Evolutionary conservation across 2,329 filamentous ascomycete species (phyloP), one percentile per base, ranked within the genome.

Genomic region (Alternaria brassicae): DNA sequence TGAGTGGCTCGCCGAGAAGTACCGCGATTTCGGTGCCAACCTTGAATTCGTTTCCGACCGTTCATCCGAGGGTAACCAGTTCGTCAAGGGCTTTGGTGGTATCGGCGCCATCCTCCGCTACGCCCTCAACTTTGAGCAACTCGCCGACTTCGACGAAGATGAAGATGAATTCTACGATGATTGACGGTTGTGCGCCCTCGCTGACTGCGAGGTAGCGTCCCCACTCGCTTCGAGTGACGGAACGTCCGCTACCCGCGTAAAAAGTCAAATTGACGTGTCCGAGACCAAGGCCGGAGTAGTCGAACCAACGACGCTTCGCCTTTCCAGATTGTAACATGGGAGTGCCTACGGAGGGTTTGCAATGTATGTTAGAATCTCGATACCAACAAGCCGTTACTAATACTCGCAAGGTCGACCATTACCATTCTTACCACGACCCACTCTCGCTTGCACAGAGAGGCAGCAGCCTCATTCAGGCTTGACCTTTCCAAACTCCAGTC

Each of bases 91-190:
- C 66, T 99, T 99, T 77, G 95, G 95, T 89, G 95, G 95, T 77
- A 97, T 99, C 72, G 95, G 95, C 70, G 94, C 94, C 67, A 90
- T 99, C 75, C 88, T 99, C 78, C 93, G 95, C 72, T 99, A 99
- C 89, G 97, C 97, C 85, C 92, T 99, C 85, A 99, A 99, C 85
- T 99, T 99, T 83, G 96, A 99, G 83, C 96, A 99, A 82, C 87
- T 99, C 81, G 91, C 90, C 80, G 95, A 98, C 79, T 86, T 91
- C 76, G 93, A 96, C 79, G 81, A 83, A 62, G 81, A 83, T 62
- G 94, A 98, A 80, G 82, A 84, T 69, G 94, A 98, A 79, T 94
- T 94, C 81, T 97, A 96, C 84, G 89, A 91, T 80, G 87, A 96
- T 95, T 94, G 91, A 94, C 91, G 89, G 86, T 87, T 88, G 88